phyloP scores from a whole-genome alignment of 1,284 basidiomycete species.

The Xanthoconium separans region DNA sequence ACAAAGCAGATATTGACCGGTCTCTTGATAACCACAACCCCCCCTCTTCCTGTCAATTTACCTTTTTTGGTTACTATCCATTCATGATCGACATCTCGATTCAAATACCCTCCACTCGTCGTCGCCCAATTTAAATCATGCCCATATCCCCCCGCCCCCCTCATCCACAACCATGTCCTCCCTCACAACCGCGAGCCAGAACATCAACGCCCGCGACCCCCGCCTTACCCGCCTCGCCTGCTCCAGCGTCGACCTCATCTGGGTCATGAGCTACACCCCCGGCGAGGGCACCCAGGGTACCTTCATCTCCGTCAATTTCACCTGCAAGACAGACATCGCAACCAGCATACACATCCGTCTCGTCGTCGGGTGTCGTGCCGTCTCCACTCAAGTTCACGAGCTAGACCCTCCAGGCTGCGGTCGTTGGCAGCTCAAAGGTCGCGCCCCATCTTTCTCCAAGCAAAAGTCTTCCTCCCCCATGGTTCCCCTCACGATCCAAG shows the following conservation, averaged over 20 bases:
- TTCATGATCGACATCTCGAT: conserved; percentile 14
- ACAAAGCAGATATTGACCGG: conserved; percentile 17
- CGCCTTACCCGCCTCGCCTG: conserved; percentile 32
- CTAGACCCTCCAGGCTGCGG: conserved; percentile 43
- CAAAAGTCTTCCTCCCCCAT: conserved; percentile 34
- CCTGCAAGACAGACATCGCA: conserved; percentile 49
- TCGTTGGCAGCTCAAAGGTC: conserved; percentile 60
- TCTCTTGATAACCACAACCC: no score
- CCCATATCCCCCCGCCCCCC: conserved; percentile 1
- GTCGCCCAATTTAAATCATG: conserved; percentile 23
- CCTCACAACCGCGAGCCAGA: conserved; percentile 14
- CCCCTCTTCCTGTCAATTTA: conserved; percentile 5
- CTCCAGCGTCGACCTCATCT: conserved; percentile 53
- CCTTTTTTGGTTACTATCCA: conserved; percentile 16
- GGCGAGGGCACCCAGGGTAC: conserved; percentile 58
- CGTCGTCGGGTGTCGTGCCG: conserved; percentile 59
- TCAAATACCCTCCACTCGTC: neutral
- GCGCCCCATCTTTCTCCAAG: conserved; percentile 45
- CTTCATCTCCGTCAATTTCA: conserved; percentile 58
- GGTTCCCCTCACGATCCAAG: conserved; percentile 61
- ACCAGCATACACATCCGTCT: conserved; percentile 61
- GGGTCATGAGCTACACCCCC: conserved; percentile 59
- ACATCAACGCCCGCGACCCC: conserved; percentile 10
- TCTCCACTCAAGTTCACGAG: conserved; percentile 57
- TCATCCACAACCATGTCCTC: conserved; percentile 3